Conservation (phyloP, 768 basidiomycete genomes). For the Daedaleopsis sinensis region DNA sequence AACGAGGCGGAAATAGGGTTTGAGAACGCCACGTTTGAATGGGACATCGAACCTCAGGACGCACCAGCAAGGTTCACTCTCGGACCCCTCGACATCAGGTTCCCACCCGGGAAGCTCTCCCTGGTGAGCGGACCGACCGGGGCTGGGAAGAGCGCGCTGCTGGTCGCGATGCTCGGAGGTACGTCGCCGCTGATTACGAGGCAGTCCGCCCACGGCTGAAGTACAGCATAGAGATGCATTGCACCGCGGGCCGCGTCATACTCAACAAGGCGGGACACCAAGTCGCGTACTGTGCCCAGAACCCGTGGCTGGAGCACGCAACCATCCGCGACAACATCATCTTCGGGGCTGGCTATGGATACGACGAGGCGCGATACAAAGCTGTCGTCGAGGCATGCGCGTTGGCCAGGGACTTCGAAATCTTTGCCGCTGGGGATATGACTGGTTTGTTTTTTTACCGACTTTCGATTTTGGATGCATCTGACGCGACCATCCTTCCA, state of each 20-base stretch:
- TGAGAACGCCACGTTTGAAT: conserved; percentile 55
- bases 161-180: conserved; percentile 72
- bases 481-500: conserved; percentile 20
- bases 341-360: conserved; percentile 64
- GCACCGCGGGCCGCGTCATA: conserved; percentile 52
- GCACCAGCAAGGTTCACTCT: conserved; percentile 51
- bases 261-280: conserved; percentile 59
- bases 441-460: conserved; percentile 50
- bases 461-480: neutral
- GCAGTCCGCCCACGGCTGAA: neutral
- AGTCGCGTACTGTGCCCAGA: conserved; percentile 72
- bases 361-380: conserved; percentile 65
- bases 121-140: conserved; percentile 69
- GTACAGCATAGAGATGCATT: conserved; percentile 55
- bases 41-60: conserved; percentile 45
- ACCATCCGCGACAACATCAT: conserved; percentile 83
- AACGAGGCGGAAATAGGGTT: conserved; percentile 50
- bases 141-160: conserved; percentile 68
- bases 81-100: conserved; percentile 56
- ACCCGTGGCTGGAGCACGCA: conserved; percentile 76
- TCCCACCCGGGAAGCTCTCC: conserved; percentile 60
- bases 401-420: conserved; percentile 66
- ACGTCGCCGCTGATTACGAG: conserved; percentile 7
- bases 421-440: conserved; percentile 76
- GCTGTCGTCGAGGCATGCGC: conserved; percentile 76